Base-by-base conservation (phyloP, 352 stramenopile genomes). In the Albugo candida region DNA sequence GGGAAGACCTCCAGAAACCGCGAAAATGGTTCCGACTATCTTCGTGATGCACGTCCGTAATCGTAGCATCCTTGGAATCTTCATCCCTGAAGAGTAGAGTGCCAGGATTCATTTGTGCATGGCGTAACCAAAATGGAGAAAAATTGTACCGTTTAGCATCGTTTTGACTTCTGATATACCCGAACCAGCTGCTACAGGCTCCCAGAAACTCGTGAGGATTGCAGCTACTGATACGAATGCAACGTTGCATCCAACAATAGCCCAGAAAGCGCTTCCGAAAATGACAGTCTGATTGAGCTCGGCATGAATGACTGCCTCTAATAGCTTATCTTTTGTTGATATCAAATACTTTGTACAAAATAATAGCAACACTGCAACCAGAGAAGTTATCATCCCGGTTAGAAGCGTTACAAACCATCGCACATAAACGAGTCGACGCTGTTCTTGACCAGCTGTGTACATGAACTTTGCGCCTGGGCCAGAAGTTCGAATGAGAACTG, bases 151-250 rank as follows among this genome's bases (percentile, higher is more conserved):
- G 53, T 96, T 96, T 11, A 96, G 68, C 49, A 85, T 95, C 13
- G 80, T 88, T 59, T 95, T 95, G 45, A 96, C 75, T 58, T 95
- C 83, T 17, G 83, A 92, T 41, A 96, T 95, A 19, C 85, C 72
- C 14, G 77, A 91, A 43, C 77, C 77, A 37, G 77, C 77, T 36
- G 74, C 73, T 20, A 91, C 74, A 5, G 72, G 71, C 48, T 91
- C 77, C 13, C 62, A 57, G 45, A 83, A 87, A 14, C 61, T 74
- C 16, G 76, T 83, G 45, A 89, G 54, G 19, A 67, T 69, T 13
- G 74, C 72, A n/a, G 76, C 77, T 48, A 89, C 65, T 11, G 52
- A 53, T 18, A 91, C 75, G n/a, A 89, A 72, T 13, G 56, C 52
- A 18, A 81, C 46, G 39, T 87, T 87, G 45, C 84, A 84, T 2